phyloP scores from a whole-genome alignment of 2,329 filamentous ascomycete genomes.

The Rosellinia necatrix region DNA sequence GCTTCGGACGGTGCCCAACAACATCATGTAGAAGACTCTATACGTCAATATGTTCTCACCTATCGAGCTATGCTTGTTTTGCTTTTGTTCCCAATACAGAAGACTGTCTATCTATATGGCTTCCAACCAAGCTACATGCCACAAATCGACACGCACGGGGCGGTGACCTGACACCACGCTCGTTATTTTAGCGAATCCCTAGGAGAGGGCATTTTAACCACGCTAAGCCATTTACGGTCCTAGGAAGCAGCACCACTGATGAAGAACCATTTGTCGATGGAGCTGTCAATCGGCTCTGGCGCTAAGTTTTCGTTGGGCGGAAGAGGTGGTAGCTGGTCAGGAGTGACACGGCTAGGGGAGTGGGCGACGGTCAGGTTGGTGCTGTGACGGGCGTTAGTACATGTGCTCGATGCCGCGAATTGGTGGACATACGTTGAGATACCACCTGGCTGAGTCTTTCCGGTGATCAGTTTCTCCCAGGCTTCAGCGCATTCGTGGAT shows the following conservation, averaged over 20 bases:
- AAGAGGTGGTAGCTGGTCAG: conserved; percentile 74
- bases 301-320: conserved; percentile 78
- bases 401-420: neutral
- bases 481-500: conserved; percentile 95
- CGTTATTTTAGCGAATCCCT: conserved; percentile 20
- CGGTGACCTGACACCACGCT: conserved; percentile 24
- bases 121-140: conserved; percentile 17
- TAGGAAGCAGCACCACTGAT: conserved; percentile 94
- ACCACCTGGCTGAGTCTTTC: conserved; percentile 78
- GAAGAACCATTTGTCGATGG: conserved; percentile 99
- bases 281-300: conserved; percentile 89
- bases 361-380: conserved; percentile 78
- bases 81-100: neutral
- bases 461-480: conserved; percentile 94
- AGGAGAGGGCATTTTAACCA: conserved; percentile 37
- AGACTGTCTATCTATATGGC: conserved; percentile 15
- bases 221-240: conserved; percentile 37
- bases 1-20: neutral
- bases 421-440: conserved; percentile 74
- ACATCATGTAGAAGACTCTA: neutral
- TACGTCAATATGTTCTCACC: neutral
- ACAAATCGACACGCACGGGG: conserved; percentile 14
- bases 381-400: conserved; percentile 50
- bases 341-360: conserved; percentile 73
- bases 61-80: neutral